These are phyloP conservation scores for Stellera chamaejasme DNA, from an alignment of 345 rosid genomes.

Conservation along the genomic window DNA sequence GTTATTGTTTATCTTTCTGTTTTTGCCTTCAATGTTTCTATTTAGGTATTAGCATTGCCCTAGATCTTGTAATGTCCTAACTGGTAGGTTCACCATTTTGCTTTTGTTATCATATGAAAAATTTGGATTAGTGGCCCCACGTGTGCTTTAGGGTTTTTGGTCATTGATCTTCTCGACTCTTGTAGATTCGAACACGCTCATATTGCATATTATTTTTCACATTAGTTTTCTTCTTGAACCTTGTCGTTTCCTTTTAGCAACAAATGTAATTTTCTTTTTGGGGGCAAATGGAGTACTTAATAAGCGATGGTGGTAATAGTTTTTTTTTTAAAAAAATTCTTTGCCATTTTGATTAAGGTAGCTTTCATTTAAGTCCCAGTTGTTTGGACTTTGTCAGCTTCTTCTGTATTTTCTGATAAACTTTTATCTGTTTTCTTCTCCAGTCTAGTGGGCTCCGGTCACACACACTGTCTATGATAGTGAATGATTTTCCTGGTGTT, in stretches of 20 bases:
- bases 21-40: neutral
- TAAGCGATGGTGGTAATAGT: no score
- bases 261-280: no score
- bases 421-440: constrained; percentile 8
- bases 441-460: constrained; percentile 80
- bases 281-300: no score
- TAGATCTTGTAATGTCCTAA: neutral
- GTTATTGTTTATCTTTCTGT: neutral
- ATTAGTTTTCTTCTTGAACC: no score
- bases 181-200: no score
- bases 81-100: neutral
- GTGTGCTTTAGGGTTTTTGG: no score
- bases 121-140: neutral
- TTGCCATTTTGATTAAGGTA: no score
- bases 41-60: neutral
- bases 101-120: neutral
- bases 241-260: no score
- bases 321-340: no score
- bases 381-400: neutral
- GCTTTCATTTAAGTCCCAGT: no score
- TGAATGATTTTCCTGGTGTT: constrained; percentile 76
- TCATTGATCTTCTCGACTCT: no score
- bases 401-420: neutral
- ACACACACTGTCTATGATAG: constrained; percentile 77
- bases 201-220: no score